Evolutionary conservation across 768 basidiomycete genomes (phyloP).

Genomic region (Cystobasidium ongulense): DNA sequence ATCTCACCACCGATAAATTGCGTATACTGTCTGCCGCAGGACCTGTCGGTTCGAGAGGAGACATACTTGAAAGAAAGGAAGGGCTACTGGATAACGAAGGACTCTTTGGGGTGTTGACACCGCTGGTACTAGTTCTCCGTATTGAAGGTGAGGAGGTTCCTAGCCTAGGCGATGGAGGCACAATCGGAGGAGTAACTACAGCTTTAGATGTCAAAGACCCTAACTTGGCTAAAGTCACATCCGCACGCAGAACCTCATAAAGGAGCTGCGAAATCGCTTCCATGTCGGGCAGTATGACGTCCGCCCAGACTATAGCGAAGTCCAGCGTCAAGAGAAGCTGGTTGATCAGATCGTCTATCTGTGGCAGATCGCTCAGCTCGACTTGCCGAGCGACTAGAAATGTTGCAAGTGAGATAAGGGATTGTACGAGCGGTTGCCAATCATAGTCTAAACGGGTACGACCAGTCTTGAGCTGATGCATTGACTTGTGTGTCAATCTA

Average conservation of each 20-base stretch:
- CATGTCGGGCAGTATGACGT: conserved; percentile 9
- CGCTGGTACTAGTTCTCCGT: background rate
- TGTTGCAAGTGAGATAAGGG: background rate
- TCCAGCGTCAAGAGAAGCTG: conserved; percentile 23
- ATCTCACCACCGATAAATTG: conserved; percentile 15
- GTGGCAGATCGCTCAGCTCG: conserved; percentile 10
- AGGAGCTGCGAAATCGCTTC: conserved; percentile 15
- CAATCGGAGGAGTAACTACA: background rate
- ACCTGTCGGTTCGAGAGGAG: background rate
- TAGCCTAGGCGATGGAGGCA: conserved; percentile 6
- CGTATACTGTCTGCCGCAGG: conserved; percentile 21
- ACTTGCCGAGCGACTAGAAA: conserved; percentile 24
- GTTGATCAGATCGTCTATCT: conserved; percentile 17
- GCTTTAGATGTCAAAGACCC: background rate
- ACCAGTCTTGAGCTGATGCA: conserved; percentile 24
- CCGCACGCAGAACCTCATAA: conserved; percentile 20
- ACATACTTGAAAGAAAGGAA: background rate
- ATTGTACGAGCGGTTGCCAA: conserved; percentile 8
- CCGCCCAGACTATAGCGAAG: conserved; percentile 23
- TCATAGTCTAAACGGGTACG: conserved; percentile 17
- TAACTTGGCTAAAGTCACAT: conserved; percentile 17
- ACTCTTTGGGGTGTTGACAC: conserved; percentile 19
- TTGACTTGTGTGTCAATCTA: conserved; percentile 1
- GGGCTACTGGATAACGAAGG: background rate
- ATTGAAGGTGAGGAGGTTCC: background rate